Conservation (phyloP, 225 moss, liverwort and hornwort genomes). For the Bryoerythrophyllum caledonicum region DNA sequence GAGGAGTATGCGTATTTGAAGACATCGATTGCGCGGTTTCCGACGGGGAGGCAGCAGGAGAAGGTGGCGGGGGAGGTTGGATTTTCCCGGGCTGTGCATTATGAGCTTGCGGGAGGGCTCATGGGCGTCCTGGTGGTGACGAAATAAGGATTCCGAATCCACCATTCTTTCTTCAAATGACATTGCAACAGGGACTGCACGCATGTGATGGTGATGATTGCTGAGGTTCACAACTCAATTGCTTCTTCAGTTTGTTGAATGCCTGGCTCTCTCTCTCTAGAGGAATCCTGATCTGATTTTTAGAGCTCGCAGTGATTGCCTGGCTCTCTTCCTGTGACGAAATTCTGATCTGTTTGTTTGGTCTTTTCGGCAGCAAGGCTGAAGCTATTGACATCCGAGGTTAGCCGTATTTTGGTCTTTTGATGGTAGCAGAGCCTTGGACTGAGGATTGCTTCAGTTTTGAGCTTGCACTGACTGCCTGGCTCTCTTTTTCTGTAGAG, state of each 20-base stretch:
- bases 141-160: slow-evolving; percentile 39
- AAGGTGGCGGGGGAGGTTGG: slow-evolving; percentile 54
- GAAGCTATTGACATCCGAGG: neutral
- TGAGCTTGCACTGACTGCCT: neutral
- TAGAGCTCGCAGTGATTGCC: neutral
- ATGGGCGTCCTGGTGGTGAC: slow-evolving; percentile 90
- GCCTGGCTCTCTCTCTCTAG: no score
- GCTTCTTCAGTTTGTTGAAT: neutral
- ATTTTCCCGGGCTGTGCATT: slow-evolving; percentile 69
- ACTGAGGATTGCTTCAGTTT: no score
- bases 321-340: neutral
- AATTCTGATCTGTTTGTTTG: neutral
- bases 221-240: neutral
- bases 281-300: no score
- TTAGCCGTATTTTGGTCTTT: neutral
- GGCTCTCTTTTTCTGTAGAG: neutral
- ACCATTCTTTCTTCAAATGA: neutral
- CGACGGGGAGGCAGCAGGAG: slow-evolving; percentile 78
- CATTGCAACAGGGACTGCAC: neutral
- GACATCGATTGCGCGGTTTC: slow-evolving; percentile 81
- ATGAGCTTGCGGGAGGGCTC: slow-evolving; percentile 84
- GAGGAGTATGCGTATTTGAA: slow-evolving; percentile 90
- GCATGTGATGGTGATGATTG: neutral
- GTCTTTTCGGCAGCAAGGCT: neutral
- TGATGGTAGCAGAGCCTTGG: neutral